Base-by-base conservation (phyloP, 2,329 filamentous ascomycete genomes). In the Botrytis byssoidea region DNA sequence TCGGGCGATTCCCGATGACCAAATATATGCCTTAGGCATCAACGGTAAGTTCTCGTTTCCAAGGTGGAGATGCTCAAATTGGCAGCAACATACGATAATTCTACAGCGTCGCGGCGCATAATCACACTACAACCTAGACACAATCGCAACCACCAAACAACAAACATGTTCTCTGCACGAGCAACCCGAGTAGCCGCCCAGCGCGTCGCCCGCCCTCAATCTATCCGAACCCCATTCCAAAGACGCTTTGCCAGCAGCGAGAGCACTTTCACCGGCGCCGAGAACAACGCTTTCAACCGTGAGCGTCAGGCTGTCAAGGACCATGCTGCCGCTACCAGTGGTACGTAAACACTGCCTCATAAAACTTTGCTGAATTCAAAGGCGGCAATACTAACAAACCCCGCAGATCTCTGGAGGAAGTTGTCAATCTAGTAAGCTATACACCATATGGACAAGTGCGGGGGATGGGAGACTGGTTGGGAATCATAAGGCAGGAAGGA, bases 281-380 rank as follows among this genome's bases (percentile, higher is more conserved):
- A 87, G 83, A 93, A 97, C 86, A 98, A 97, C 86, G 90, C 91
- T 81, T 99, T 98, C 89, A 91, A 97, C 87, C 91, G 92, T 81
- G 96, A 99, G 89, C 91, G 96, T 83, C 87, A 90, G 83, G 93
- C 92, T 81, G 93, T 97, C 82, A 95, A 97, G 88, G 90, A 94
- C 80, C 96, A 99, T 84, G 96, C 96, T 81, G 90, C 87, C 79
- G 88, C 88, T 81, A 96, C 93, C 79, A 92, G 92, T 84, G 92
- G 95, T 98, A 83, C 83, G 92, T 88, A 73, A 32, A 44, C 29
- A 55, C 22, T 46, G 32, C 14, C 51, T 46, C 7, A 48, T 40
- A 29, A 25, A 14, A n/a, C 29, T 48, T 16, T 2, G 25, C 25
- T 32, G 42, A 16, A 35, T 25, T 6, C n/a, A 67, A 71, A 60